A percentile compares a stretch with the other conserved stretches of the same genome.
phyloP scores from a whole-genome alignment of 331 rosid species.

The Rosa hybrid region DNA sequence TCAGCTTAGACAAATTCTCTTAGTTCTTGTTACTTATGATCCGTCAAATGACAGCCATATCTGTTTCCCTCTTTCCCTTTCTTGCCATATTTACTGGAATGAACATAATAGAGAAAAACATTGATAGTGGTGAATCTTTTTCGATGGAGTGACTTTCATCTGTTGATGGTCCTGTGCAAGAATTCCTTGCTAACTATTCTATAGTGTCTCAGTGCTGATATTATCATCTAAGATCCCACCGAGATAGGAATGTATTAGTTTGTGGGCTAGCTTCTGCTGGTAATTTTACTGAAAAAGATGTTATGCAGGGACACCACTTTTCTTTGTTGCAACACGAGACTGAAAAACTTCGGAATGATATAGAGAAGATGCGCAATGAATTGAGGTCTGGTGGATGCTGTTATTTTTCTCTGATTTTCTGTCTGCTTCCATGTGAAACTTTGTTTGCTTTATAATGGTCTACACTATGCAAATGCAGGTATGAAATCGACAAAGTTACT shows the following conservation, averaged over 20 bases:
- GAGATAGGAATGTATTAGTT: slow-evolving; percentile 10
- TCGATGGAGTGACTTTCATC: not conserved
- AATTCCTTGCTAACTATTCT: not conserved
- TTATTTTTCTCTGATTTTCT: slow-evolving; percentile 1
- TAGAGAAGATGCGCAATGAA: slow-evolving; percentile 96
- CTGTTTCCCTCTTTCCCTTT: not conserved
- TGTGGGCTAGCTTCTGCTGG: slow-evolving; percentile 18
- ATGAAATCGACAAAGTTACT: slow-evolving; percentile 90
- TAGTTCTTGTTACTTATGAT: not conserved
- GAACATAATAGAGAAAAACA: not conserved
- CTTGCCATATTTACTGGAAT: not conserved
- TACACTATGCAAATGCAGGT: slow-evolving; percentile 49
- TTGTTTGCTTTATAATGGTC: slow-evolving; percentile 11
- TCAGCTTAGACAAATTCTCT: not conserved
- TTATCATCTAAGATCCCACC: not conserved
- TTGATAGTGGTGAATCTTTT: not conserved
- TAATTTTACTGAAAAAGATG: slow-evolving; percentile 15
- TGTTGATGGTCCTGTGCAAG: not conserved
- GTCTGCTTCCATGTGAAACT: slow-evolving; percentile 14
- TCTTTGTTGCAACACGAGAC: slow-evolving; percentile 92
- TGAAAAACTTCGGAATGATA: slow-evolving; percentile 81
- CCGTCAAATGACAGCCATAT: not conserved
- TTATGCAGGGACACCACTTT: slow-evolving; percentile 85
- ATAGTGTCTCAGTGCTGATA: not conserved
- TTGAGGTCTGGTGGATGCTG: slow-evolving; percentile 52